Percentiles rank a stretch among this genome's conserved stretches.
These are phyloP conservation scores for Kalaharituber pfeilii DNA, from an alignment of 2,329 filamentous ascomycete genomes.

Conservation along the genomic window DNA sequence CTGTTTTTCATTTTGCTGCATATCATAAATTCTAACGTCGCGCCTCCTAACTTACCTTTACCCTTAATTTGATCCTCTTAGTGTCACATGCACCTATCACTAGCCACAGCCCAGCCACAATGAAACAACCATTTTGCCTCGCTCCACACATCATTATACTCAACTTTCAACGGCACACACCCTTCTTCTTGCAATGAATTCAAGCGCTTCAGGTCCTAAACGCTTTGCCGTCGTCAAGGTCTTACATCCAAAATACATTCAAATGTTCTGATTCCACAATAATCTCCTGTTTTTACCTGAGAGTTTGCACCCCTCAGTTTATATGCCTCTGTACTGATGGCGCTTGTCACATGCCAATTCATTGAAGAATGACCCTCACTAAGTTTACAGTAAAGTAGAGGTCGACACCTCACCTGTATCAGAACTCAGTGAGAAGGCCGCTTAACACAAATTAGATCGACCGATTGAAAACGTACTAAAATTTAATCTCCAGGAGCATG, in stretches of 20 bases:
- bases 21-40: too few relatives aligned
- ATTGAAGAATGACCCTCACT: neutral
- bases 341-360: neutral
- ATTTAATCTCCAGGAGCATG: neutral
- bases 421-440: slow-evolving; percentile 14
- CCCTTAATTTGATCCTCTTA: too few relatives aligned
- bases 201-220: slow-evolving; percentile 46
- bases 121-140: too few relatives aligned
- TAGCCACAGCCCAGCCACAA: too few relatives aligned
- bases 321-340: slow-evolving; percentile 9
- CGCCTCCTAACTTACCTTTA: too few relatives aligned
- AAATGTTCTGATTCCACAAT: slow-evolving; percentile 42
- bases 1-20: too few relatives aligned
- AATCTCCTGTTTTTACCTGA: slow-evolving; percentile 65
- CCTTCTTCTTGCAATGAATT: slow-evolving; percentile 54
- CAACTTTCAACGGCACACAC: slow-evolving; percentile 43
- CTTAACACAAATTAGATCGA: slow-evolving; percentile 9
- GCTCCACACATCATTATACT: neutral
- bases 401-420: slow-evolving; percentile 11
- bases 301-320: slow-evolving; percentile 26
- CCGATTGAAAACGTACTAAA: slow-evolving; percentile 8
- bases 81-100: too few relatives aligned
- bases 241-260: slow-evolving; percentile 37
- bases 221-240: slow-evolving; percentile 44
- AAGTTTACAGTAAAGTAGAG: neutral